Conservation (phyloP, 495 filamentous ascomycete species). For the Xylaria castorea region DNA sequence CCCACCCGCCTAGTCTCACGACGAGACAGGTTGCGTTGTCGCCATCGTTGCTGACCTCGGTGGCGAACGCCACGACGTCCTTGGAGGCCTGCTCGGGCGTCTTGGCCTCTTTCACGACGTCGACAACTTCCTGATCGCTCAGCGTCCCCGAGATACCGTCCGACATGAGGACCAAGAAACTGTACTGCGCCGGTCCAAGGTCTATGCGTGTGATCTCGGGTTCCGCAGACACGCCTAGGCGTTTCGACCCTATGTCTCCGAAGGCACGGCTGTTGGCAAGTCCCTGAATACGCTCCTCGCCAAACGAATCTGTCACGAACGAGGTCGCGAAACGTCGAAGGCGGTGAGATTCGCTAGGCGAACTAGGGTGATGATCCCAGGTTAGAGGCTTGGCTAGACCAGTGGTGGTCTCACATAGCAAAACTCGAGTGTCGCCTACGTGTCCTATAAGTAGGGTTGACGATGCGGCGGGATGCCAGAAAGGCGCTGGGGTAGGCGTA, state of each 20-base stretch:
- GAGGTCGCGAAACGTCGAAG: conserved; percentile 84
- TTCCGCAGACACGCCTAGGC: conserved; percentile 91
- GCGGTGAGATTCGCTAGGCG: conserved; percentile 79
- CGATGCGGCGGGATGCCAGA: conserved; percentile 89
- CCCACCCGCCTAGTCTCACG: conserved; percentile 91
- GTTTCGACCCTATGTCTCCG: conserved; percentile 88
- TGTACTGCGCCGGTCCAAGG: conserved; percentile 79
- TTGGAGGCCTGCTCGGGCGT: conserved; percentile 86
- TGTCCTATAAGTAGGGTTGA: conserved; percentile 87
- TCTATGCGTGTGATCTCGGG: conserved; percentile 81
- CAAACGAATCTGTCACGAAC: conserved; percentile 94
- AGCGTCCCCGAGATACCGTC: conserved; percentile 87
- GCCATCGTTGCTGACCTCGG: conserved; percentile 78
- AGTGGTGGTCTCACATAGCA: conserved; percentile 81
- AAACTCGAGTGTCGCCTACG: conserved; percentile 88
- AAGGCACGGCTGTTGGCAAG: conserved; percentile 94
- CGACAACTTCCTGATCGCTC: conserved; percentile 91
- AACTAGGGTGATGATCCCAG: conserved; percentile 87
- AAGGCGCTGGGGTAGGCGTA: conserved; percentile 87
- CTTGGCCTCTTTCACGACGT: conserved; percentile 89
- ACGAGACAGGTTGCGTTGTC: conserved; percentile 98
- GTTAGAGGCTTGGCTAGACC: conserved; percentile 82
- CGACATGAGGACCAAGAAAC: conserved; percentile 84
- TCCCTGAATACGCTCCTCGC: conserved; percentile 92
- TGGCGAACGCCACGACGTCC: conserved; percentile 83